Evolutionary conservation across 164 flowering plant species (phyloP).

Genomic region (Vitis cinerea): DNA sequence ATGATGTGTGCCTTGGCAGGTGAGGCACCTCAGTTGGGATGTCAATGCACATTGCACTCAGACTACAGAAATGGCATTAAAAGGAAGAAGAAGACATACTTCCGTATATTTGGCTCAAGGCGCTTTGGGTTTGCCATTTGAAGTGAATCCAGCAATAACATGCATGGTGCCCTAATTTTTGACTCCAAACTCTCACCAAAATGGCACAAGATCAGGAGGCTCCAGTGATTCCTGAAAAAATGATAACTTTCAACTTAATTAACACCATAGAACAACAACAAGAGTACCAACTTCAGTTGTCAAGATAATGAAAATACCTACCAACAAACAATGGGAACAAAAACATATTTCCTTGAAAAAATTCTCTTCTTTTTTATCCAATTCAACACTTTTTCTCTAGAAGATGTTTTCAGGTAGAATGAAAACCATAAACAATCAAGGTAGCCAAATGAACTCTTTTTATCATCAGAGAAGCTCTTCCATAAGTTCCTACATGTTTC

Average conservation of each 20-base stretch:
- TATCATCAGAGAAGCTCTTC: constrained; percentile 37
- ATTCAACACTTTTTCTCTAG: constrained; percentile 29
- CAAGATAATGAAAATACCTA: constrained; percentile 15
- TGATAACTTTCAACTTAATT: not conserved
- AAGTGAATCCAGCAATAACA: constrained; percentile 77
- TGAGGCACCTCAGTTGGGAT: no score
- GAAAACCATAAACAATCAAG: constrained; percentile 48
- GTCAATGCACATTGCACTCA: no score
- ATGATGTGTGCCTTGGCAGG: no score
- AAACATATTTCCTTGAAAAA: constrained; percentile 54
- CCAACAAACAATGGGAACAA: constrained; percentile 60
- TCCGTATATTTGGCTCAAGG: constrained; percentile 69
- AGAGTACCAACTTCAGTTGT: not conserved
- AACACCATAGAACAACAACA: not conserved
- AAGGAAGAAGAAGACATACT: constrained; percentile 28
- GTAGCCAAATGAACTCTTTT: constrained; percentile 26
- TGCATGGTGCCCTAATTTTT: constrained; percentile 48
- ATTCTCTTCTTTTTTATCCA: constrained; percentile 47
- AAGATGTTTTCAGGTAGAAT: constrained; percentile 27
- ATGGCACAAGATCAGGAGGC: constrained; percentile 67
- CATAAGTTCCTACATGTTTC: constrained; percentile 32
- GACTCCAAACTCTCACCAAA: constrained; percentile 53
- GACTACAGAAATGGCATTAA: no score
- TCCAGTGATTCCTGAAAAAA: constrained; percentile 67
- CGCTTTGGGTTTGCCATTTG: constrained; percentile 46